Evolutionary conservation across 805 yeast species (phyloP).

Genomic region (Wickerhamiella musiphila): DNA sequence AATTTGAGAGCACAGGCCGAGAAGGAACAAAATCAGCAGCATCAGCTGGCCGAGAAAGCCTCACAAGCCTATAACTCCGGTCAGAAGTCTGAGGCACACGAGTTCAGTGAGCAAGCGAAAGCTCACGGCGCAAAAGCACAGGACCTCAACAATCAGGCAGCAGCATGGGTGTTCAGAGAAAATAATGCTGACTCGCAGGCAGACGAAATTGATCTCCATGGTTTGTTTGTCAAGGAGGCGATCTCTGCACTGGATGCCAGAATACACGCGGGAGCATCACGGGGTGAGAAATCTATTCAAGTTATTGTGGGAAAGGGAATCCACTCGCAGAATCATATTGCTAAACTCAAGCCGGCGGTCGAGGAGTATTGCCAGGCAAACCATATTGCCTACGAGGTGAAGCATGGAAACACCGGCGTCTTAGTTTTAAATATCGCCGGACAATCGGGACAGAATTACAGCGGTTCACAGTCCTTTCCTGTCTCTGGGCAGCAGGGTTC

Average conservation of each 20-base stretch:
- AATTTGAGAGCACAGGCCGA: conserved; percentile 52
- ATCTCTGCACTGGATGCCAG: conserved; percentile 57
- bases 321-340: conserved; percentile 66
- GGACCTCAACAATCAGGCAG: conserved; percentile 58
- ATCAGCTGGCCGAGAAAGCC: conserved; percentile 43
- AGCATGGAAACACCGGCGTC: conserved; percentile 65
- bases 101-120: conserved; percentile 53
- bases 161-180: conserved; percentile 42
- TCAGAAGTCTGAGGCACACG: conserved; percentile 54
- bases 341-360: conserved; percentile 80
- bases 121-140: conserved; percentile 45
- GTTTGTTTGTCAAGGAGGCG: conserved; percentile 79
- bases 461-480: conserved; percentile 10
- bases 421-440: conserved; percentile 48
- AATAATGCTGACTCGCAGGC: conserved; percentile 74
- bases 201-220: conserved; percentile 87
- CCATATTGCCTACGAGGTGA: conserved; percentile 41
- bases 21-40: conserved; percentile 39
- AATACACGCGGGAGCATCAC: conserved; percentile 36
- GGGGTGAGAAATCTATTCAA: conserved; percentile 43
- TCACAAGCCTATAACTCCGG: conserved; percentile 65
- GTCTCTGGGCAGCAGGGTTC: conserved; percentile 20
- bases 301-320: conserved; percentile 90
- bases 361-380: conserved; percentile 59
- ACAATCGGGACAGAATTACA: conserved; percentile 22